phyloP scores from a whole-genome alignment of 768 basidiomycete genomes.

The Leccinellum albellum region DNA sequence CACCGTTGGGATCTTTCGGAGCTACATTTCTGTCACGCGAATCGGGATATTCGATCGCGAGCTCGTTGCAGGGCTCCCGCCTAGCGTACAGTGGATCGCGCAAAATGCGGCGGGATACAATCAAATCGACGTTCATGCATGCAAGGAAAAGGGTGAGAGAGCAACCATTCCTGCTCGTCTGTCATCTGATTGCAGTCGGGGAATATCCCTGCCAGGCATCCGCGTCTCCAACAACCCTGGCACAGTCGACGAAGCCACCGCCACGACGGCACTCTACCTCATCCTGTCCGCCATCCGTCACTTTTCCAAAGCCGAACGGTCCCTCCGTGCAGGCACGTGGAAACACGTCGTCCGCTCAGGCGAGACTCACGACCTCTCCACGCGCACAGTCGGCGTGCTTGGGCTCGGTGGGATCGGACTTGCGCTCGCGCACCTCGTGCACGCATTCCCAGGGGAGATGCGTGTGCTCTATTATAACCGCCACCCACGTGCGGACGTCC shows the following conservation, averaged over 20 bases:
- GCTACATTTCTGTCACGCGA: constrained; percentile 40
- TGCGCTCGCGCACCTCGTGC: constrained; percentile 64
- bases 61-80: constrained; percentile 56
- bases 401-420: constrained; percentile 76
- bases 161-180: constrained; percentile 16
- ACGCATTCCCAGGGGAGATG: constrained; percentile 72
- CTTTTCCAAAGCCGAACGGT: constrained; percentile 59
- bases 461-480: constrained; percentile 79
- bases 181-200: too few relatives aligned
- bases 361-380: constrained; percentile 60
- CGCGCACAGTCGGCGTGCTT: constrained; percentile 66
- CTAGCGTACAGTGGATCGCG: constrained; percentile 73
- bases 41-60: constrained; percentile 52
- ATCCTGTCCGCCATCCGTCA: constrained; percentile 74
- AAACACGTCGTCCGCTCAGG: constrained; percentile 48
- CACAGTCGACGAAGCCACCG: constrained; percentile 87
- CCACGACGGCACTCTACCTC: constrained; percentile 82
- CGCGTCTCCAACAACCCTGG: constrained; percentile 91
- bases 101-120: constrained; percentile 91
- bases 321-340: constrained; percentile 52
- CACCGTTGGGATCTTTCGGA: constrained; percentile 44
- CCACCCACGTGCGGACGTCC: too few relatives aligned
- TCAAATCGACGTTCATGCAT: constrained; percentile 69
- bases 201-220: too few relatives aligned
- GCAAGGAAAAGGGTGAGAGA: constrained; percentile 66